Evolutionary conservation across 306 rosid species (phyloP).

Genomic region (Benincasa hispida): DNA sequence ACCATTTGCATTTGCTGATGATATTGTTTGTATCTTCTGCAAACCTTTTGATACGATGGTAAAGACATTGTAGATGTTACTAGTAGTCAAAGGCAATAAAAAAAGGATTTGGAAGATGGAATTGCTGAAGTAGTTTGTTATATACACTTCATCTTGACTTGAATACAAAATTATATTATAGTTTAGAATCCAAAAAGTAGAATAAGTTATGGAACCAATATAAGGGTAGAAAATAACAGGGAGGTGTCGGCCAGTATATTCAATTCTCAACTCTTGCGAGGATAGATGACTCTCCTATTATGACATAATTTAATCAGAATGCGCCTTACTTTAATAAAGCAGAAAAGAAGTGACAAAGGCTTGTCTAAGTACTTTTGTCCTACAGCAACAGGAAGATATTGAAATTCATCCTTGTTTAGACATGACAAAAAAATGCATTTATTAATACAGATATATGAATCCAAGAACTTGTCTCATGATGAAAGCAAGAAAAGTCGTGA

Average conservation of each 20-base stretch:
- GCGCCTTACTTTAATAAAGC: background rate
- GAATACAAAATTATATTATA: background rate
- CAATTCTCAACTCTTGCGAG: background rate
- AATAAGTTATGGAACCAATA: background rate
- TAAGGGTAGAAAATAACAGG: slow-evolving; percentile 1
- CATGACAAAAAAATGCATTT: background rate
- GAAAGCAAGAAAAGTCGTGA: background rate
- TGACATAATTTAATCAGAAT: background rate
- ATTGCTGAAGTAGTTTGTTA: background rate
- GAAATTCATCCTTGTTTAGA: background rate
- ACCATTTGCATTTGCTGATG: slow-evolving; percentile 95
- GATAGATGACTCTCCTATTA: background rate
- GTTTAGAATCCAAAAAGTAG: background rate
- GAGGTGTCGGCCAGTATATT: slow-evolving; percentile 1
- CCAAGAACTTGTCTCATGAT: background rate
- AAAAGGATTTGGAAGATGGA: background rate
- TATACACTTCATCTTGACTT: background rate
- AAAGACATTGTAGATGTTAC: background rate
- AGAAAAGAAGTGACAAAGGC: background rate
- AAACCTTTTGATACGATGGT: slow-evolving; percentile 32
- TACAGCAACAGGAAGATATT: slow-evolving; percentile 8
- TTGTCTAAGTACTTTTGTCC: slow-evolving; percentile 16
- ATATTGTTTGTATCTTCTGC: slow-evolving; percentile 68
- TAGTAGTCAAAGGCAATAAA: background rate
- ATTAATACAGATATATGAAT: background rate